Percentiles rank a stretch among this genome's conserved stretches.
phyloP scores from a whole-genome alignment of 1,284 basidiomycete genomes.

The Moesziomyces antarcticus region DNA sequence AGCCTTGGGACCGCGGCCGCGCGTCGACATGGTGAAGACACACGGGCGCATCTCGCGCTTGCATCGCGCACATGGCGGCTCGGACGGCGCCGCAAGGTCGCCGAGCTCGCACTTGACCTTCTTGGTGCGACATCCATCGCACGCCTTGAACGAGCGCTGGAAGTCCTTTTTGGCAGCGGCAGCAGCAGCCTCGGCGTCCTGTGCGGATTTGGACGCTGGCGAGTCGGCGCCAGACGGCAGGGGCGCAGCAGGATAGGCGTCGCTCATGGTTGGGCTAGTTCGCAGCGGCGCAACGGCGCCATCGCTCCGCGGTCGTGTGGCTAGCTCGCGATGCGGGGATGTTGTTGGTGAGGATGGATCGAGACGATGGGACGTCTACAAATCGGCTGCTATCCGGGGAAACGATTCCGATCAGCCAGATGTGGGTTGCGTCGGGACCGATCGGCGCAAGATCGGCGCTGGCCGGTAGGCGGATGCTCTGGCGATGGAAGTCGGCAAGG shows the following conservation, averaged over 20 bases:
- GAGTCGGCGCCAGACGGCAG: conserved; percentile 5
- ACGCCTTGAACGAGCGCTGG: conserved; percentile 51
- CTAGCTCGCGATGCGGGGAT: background rate
- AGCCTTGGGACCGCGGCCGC: conserved; percentile 41
- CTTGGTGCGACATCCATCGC: conserved; percentile 47
- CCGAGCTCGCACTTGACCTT: conserved; percentile 54
- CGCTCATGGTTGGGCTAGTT: conserved; percentile 34
- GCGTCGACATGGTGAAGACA: conserved; percentile 51
- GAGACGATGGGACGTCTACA: background rate
- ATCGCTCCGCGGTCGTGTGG: conserved; percentile 19
- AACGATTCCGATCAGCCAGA: too few relatives aligned
- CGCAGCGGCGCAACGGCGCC: conserved; percentile 14
- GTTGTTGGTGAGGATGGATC: conserved; percentile 1
- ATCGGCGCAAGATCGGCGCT: conserved; percentile 14
- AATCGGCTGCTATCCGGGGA: too few relatives aligned
- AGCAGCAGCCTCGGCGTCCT: conserved; percentile 13
- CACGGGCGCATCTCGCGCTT: conserved; percentile 47
- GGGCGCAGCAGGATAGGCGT: conserved; percentile 7
- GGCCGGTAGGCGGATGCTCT: background rate
- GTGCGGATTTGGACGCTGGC: conserved; percentile 13
- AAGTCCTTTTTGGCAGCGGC: conserved; percentile 41
- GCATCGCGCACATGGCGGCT: conserved; percentile 50
- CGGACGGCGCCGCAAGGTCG: conserved; percentile 45
- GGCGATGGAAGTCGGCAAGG: background rate
- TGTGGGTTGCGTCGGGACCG: conserved; percentile 1